Base-by-base conservation (phyloP, 495 filamentous ascomycete species). In the Penicillium herquei region DNA sequence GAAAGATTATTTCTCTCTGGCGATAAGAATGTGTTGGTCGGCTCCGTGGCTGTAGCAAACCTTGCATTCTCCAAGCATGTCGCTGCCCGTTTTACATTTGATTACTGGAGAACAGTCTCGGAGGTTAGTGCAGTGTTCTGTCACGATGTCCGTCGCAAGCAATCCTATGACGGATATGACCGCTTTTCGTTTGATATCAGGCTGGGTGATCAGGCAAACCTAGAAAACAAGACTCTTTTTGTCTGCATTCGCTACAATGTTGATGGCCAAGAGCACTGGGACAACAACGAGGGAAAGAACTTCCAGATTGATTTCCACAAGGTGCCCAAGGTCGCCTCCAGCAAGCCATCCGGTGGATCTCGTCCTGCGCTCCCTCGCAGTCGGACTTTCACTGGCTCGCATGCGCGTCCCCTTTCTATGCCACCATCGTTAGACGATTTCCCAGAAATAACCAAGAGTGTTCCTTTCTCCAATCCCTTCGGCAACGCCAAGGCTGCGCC, bases 41-140 rank as follows among this genome's bases (percentile, higher is more conserved):
- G 94, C 11, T 84, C 83, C 14, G 81, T 95, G 18, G 89, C 86
- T 16, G 91, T 93, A 49, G 86, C 88, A 61, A 98, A 98, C 68
- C 71, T 98, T 16, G 83, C 91, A 1, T 98, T 94, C 74, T 85
- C 96, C 41, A 98, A 98, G 68, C 67, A 75, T 9, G 92, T 98
- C 39, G 83, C 87, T 17, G 91, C 90, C 68, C 84, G 94, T 30
- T 98, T 98, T 67, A 98, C 95, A 0, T 82, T 98, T 52, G 94
- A 98, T 70, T 92, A 92, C 67, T 98, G 94, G 94, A 95, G 93
- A 75, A 98, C 94, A 0, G 92, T 92, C 3, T 98, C 94, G 1
- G 94, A 98, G 67, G 88, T 98, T 3, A 79, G 81, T 39, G 95
- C 91, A 8, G 92, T 96, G 63, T 98, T 83, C 72, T 88, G 86